Evolutionary conservation across 139 green algal species (phyloP).

Genomic region (Chlorella sp.): DNA sequence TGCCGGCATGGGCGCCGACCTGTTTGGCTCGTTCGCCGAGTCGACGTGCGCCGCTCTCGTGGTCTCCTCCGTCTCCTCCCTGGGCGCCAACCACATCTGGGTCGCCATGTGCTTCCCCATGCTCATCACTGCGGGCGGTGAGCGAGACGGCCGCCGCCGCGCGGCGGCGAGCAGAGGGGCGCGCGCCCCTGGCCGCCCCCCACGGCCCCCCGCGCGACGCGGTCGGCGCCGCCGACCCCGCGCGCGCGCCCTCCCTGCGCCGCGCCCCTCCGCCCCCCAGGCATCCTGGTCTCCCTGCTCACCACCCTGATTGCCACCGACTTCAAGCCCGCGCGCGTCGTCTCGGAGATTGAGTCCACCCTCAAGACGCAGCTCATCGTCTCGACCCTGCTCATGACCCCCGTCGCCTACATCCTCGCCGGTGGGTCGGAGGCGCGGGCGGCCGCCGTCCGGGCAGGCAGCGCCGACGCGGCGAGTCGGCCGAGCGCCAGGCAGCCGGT

Average conservation of each 20-base stretch:
- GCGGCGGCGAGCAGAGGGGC: background rate
- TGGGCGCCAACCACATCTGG: constrained; percentile 72
- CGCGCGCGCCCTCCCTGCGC: too few species aligned
- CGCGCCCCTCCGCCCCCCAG: too few species aligned
- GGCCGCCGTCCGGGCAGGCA: too few species aligned
- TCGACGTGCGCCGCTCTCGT: constrained; percentile 95
- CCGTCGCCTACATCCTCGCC: too few species aligned
- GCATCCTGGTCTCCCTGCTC: constrained; percentile 91
- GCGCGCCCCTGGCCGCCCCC: too few species aligned
- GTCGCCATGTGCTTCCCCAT: constrained; percentile 86
- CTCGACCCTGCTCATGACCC: constrained; percentile 88
- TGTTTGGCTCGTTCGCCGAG: constrained; percentile 98
- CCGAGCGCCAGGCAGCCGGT: too few species aligned
- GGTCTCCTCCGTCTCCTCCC: constrained; percentile 75
- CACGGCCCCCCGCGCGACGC: too few species aligned
- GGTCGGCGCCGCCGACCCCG: too few species aligned
- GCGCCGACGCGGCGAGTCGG: too few species aligned
- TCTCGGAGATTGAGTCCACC: constrained; percentile 84
- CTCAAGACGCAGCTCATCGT: constrained; percentile 96
- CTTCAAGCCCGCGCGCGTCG: constrained; percentile 69
- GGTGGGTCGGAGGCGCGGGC: too few species aligned
- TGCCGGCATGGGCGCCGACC: constrained; percentile 97
- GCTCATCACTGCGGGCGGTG: constrained; percentile 79
- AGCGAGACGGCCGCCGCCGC: too few species aligned
- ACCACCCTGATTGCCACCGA: constrained; percentile 94